A percentile compares a stretch with the other conserved stretches of the same genome.
phyloP scores from a whole-genome alignment of 805 yeast species.

The Saccharomyces jurei region DNA sequence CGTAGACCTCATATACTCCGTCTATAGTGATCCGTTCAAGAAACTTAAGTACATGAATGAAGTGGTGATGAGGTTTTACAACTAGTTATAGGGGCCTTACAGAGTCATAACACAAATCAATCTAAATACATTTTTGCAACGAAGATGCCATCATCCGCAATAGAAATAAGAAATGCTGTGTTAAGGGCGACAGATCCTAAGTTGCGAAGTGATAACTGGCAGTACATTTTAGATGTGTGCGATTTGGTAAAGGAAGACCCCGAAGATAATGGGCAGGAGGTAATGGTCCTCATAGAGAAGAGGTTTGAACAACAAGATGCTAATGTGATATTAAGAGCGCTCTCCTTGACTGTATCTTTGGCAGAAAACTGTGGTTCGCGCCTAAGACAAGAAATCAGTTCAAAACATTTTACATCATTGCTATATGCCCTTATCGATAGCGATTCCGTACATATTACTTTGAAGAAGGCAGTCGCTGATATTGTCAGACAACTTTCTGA shows the following conservation, averaged over 20 bases:
- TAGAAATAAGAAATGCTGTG: conserved; percentile 17
- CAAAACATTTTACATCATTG: conserved; percentile 43
- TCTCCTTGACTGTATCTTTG: conserved; percentile 48
- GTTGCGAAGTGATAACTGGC: conserved; percentile 62
- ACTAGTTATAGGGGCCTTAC: background rate
- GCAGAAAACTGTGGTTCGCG: conserved; percentile 75
- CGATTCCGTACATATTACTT: conserved; percentile 50
- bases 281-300: conserved; percentile 37
- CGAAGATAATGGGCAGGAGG: conserved; percentile 40
- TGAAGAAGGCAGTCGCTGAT: conserved; percentile 58
- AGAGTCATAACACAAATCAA: background rate
- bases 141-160: background rate
- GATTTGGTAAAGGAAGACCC: conserved; percentile 58
- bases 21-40: background rate
- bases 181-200: conserved; percentile 56
- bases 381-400: conserved; percentile 54
- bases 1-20: background rate
- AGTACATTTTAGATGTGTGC: conserved; percentile 53
- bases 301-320: conserved; percentile 50
- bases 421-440: conserved; percentile 46
- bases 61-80: background rate
- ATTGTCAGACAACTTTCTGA: conserved; percentile 58
- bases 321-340: conserved; percentile 53
- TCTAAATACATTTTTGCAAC: background rate
- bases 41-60: background rate